Evolutionary conservation across 345 rosid species (phyloP).

Genomic region (Lepidium africanum): DNA sequence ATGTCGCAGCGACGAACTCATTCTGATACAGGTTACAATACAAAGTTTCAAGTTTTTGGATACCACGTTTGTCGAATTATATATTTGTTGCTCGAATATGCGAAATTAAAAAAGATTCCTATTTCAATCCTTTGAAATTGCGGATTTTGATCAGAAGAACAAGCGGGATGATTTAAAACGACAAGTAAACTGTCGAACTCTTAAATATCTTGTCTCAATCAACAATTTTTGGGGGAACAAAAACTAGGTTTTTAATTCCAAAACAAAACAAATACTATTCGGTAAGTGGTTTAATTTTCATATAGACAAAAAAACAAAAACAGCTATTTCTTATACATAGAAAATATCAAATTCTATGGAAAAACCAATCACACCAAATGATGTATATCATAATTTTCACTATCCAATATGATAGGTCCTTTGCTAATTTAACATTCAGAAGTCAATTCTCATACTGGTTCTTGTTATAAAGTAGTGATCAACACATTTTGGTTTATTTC

Average conservation of each 20-base stretch:
- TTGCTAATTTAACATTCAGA: neutral
- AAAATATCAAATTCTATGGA: neutral
- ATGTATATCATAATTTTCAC: too few species aligned
- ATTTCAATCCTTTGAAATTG: neutral
- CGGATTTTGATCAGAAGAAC: neutral
- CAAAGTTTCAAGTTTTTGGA: neutral
- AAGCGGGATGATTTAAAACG: neutral
- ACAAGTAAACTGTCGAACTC: constrained; percentile 11
- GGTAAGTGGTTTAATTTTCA: too few species aligned
- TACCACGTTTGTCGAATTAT: neutral
- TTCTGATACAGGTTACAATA: neutral
- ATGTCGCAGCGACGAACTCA: constrained; percentile 26
- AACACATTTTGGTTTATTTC: neutral
- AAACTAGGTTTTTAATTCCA: neutral
- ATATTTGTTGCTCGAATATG: neutral
- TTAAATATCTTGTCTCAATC: neutral
- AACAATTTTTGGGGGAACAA: neutral
- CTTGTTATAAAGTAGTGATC: neutral
- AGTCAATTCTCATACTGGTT: neutral
- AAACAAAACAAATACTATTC: neutral
- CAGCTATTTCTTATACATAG: neutral
- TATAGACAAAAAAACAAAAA: too few species aligned
- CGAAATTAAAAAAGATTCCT: neutral
- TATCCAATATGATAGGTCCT: too few species aligned
- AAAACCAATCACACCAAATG: neutral